Conservation (phyloP, 106 monocot species). For the Dendrobium huoshanense region DNA sequence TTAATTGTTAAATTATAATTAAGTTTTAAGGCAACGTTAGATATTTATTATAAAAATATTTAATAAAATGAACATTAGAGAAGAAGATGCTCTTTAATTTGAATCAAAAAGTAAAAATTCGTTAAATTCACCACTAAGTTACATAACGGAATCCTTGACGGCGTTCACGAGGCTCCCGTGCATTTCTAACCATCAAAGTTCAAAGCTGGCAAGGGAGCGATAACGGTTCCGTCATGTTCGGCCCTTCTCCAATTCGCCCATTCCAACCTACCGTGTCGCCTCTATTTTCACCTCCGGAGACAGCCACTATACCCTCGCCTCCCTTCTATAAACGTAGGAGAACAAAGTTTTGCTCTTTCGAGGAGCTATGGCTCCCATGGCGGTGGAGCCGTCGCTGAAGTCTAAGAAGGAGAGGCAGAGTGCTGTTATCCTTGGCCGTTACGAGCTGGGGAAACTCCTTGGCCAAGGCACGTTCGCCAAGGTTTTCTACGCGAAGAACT, state of each 20-base stretch:
- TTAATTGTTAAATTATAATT: no score
- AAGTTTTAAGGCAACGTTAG: no score
- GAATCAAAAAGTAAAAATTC: no score
- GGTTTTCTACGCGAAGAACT: constrained; percentile 17
- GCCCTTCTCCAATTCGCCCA: not conserved
- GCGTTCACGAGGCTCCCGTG: no score
- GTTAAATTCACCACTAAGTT: no score
- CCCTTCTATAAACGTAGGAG: not conserved
- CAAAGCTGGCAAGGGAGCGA: not conserved
- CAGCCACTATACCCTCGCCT: not conserved
- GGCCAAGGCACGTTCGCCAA: constrained; percentile 20
- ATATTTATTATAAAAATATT: no score
- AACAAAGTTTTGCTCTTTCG: not conserved
- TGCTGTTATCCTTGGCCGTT: constrained; percentile 3
- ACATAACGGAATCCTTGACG: no score
- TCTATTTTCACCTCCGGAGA: not conserved
- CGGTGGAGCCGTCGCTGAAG: constrained; percentile 14
- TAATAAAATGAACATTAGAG: no score
- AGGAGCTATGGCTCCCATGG: constrained; percentile 7
- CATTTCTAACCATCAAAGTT: not conserved
- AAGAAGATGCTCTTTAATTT: no score
- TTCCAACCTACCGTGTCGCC: not conserved
- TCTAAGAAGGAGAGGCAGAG: constrained; percentile 14
- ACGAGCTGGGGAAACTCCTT: constrained; percentile 20
- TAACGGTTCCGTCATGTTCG: constrained; percentile 6